Conservation (phyloP, 1,284 basidiomycete species). For the Puccinia polysora region DNA sequence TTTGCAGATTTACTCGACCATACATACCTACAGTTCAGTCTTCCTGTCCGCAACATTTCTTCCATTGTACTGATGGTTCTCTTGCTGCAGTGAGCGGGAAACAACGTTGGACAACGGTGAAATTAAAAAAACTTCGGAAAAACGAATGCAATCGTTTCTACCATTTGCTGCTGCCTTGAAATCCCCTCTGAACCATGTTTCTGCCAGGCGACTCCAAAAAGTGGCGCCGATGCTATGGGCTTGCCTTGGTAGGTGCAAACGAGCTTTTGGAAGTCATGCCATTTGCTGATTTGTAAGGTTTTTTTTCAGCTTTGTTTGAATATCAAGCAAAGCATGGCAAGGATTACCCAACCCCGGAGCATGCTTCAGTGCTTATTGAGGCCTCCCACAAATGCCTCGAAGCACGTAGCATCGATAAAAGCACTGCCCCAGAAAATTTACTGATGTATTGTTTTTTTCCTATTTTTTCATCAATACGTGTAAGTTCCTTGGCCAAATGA, state of each 20-base stretch:
- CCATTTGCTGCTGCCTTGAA: conserved; percentile 61
- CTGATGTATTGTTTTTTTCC: conserved; percentile 11
- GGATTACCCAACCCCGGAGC: conserved; percentile 1
- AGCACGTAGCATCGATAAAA: conserved; percentile 1
- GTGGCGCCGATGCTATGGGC: conserved; percentile 63
- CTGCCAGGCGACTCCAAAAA: conserved; percentile 70
- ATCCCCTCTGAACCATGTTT: conserved; percentile 64
- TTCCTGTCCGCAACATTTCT: conserved; percentile 52
- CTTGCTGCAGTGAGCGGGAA: conserved; percentile 14
- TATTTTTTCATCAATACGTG: too few relatives aligned
- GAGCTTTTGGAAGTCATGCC: not conserved
- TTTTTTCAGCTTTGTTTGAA: conserved; percentile 69
- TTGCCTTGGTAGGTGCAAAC: conserved; percentile 63
- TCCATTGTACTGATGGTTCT: not conserved
- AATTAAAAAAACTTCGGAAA: conserved; percentile 61
- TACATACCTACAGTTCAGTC: conserved; percentile 68
- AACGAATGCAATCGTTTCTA: conserved; percentile 63
- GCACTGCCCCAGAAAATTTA: not conserved
- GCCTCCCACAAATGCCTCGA: conserved; percentile 21
- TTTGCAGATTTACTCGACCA: conserved; percentile 86
- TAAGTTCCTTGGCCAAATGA: too few relatives aligned
- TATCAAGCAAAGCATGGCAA: conserved; percentile 50
- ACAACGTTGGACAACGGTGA: conserved; percentile 28
- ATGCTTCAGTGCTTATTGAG: conserved; percentile 12
- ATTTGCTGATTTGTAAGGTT: conserved; percentile 19